These are phyloP conservation scores for Candida saitoana DNA, from an alignment of 805 yeast genomes.

Conservation along the genomic window DNA sequence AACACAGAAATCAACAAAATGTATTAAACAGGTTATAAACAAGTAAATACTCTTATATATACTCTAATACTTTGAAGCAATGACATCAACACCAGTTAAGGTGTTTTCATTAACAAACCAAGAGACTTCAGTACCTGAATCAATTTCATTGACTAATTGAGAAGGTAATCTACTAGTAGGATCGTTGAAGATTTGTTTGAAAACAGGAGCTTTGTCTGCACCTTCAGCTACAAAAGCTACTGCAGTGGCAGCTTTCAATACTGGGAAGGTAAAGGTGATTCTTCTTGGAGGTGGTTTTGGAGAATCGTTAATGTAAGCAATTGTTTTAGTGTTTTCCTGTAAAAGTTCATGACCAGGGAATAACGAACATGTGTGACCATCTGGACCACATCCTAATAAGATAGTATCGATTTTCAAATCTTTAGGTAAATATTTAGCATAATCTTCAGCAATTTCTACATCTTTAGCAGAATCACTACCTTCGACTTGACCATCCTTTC, in stretches of 20 bases:
- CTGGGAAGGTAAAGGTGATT: slow-evolving; percentile 83
- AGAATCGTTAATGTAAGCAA: slow-evolving; percentile 70
- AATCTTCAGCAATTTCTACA: slow-evolving; percentile 53
- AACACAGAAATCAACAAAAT: not conserved
- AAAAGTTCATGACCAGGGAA: slow-evolving; percentile 81
- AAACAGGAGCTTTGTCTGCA: slow-evolving; percentile 69
- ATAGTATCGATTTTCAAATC: slow-evolving; percentile 55
- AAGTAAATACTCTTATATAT: not conserved
- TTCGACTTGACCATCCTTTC: slow-evolving; percentile 38
- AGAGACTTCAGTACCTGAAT: slow-evolving; percentile 45
- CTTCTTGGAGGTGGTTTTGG: slow-evolving; percentile 95
- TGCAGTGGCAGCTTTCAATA: slow-evolving; percentile 47
- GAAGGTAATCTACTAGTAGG: slow-evolving; percentile 57
- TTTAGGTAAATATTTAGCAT: slow-evolving; percentile 54
- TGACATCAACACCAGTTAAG: slow-evolving; percentile 53
- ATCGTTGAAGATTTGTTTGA: slow-evolving; percentile 64
- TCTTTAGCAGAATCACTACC: slow-evolving; percentile 47
- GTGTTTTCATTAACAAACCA: slow-evolving; percentile 91
- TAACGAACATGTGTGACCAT: slow-evolving; percentile 91
- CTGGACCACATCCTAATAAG: slow-evolving; percentile 90
- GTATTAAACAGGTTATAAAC: not conserved
- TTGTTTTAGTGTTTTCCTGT: slow-evolving; percentile 45
- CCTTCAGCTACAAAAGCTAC: slow-evolving; percentile 90
- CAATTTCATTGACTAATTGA: slow-evolving; percentile 62
- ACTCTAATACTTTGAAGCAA: slow-evolving; percentile 35